Evolutionary conservation across 345 rosid genomes (phyloP).

Genomic region (Zanthoxylum bungeanum): DNA sequence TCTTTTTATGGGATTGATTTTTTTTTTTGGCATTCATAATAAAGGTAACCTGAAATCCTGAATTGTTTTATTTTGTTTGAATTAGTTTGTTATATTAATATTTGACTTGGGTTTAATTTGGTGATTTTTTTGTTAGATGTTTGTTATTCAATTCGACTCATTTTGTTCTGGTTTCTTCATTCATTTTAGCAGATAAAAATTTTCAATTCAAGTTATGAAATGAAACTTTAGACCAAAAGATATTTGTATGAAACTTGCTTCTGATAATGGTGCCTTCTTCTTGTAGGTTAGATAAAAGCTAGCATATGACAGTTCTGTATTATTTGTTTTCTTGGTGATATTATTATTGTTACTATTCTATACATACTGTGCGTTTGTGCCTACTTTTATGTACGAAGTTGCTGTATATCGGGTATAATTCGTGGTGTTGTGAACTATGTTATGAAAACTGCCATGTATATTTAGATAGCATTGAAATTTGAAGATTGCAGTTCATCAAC

Average conservation of each 20-base stretch:
- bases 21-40: not conserved
- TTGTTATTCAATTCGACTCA: not conserved
- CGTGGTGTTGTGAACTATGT: not conserved
- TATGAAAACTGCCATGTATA: not conserved
- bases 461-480: not conserved
- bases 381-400: not conserved
- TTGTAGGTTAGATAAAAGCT: not conserved
- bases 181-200: not conserved
- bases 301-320: not conserved
- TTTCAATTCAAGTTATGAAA: not conserved
- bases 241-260: not conserved
- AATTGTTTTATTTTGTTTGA: not conserved
- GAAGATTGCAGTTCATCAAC: not conserved
- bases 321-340: not conserved
- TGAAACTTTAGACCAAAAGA: not conserved
- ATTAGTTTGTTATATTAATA: not conserved
- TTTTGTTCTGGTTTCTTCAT: not conserved
- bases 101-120: not conserved
- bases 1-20: not conserved
- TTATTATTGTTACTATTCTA: not conserved
- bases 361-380: not conserved
- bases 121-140: not conserved
- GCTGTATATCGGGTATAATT: too few relatives aligned
- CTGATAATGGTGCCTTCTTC: not conserved
- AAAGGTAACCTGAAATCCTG: not conserved